Conservation (phyloP, 768 basidiomycete genomes). For the Panus rudis region DNA sequence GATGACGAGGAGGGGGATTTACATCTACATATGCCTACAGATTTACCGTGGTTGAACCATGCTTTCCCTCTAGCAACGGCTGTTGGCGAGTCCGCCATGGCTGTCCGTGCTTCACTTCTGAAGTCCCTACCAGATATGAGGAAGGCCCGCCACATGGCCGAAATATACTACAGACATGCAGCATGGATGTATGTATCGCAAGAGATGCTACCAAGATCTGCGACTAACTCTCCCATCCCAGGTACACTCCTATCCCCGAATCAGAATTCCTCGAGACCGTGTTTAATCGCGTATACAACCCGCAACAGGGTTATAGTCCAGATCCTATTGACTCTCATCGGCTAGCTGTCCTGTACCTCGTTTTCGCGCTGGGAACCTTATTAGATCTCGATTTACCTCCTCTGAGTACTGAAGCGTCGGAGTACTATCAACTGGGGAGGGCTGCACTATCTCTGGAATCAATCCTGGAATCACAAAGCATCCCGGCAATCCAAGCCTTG, state of each 20-base stretch:
- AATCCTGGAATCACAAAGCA: conserved; percentile 56
- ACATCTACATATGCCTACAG: conserved; percentile 38
- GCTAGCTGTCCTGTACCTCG: conserved; percentile 53
- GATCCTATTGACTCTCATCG: conserved; percentile 41
- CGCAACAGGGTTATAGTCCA: conserved; percentile 28
- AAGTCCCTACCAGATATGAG: conserved; percentile 36
- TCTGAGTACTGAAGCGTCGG: conserved; percentile 47
- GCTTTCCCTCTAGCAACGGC: conserved; percentile 49
- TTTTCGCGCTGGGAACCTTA: conserved; percentile 58
- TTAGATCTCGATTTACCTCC: conserved; percentile 51
- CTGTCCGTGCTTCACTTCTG: conserved; percentile 38
- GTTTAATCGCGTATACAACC: conserved; percentile 47
- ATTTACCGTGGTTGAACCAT: conserved; percentile 53
- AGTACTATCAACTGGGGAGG: conserved; percentile 54
- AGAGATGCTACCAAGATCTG: not conserved
- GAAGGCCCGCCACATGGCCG: conserved; percentile 30
- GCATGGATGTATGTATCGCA: conserved; percentile 56
- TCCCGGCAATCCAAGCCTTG: conserved; percentile 58
- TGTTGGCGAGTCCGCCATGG: conserved; percentile 35
- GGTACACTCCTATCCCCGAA: conserved; percentile 64
- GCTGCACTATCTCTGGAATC: conserved; percentile 56
- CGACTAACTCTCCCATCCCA: conserved; percentile 16
- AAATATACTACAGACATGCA: conserved; percentile 58
- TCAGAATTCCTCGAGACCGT: conserved; percentile 46
- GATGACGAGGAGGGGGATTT: conserved; percentile 41